A percentile compares a stretch with the other conserved stretches of the same genome.
These are phyloP conservation scores for Vanilla planifolia DNA, from an alignment of 106 monocot species.

Conservation along the genomic window DNA sequence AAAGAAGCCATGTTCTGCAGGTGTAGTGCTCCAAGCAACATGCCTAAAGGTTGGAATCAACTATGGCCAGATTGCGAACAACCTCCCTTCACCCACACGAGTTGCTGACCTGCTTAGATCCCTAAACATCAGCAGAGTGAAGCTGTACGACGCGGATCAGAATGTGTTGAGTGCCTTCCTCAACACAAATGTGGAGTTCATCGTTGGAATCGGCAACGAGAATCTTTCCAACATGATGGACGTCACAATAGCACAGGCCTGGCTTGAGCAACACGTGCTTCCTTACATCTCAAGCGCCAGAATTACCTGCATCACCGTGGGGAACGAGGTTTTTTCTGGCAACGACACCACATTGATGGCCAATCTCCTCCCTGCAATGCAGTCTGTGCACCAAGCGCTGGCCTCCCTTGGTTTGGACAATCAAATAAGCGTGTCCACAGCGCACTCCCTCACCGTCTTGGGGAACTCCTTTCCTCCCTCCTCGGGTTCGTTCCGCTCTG, in stretches of 20 bases:
- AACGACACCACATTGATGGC: conserved; percentile 51
- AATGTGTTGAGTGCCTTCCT: conserved; percentile 64
- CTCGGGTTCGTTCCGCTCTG: conserved; percentile 50
- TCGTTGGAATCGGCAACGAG: conserved; percentile 78
- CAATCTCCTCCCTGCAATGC: conserved; percentile 75
- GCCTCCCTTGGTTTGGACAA: conserved; percentile 51
- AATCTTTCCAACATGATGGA: conserved; percentile 49
- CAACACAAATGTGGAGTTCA: conserved; percentile 68
- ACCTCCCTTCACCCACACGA: conserved; percentile 61
- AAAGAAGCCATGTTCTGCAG: too few species aligned
- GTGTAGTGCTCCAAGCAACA: conserved; percentile 10
- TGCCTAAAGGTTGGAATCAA: conserved; percentile 72
- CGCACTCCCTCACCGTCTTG: conserved; percentile 62
- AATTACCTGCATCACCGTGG: conserved; percentile 82
- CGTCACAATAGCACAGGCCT: conserved; percentile 40
- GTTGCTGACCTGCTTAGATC: conserved; percentile 53
- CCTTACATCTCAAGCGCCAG: conserved; percentile 51
- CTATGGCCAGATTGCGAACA: conserved; percentile 90
- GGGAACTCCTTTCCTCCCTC: conserved; percentile 74
- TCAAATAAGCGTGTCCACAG: conserved; percentile 73
- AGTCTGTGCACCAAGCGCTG: conserved; percentile 60
- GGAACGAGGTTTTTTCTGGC: conserved; percentile 76
- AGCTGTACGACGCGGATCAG: conserved; percentile 89
- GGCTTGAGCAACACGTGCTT: conserved; percentile 61
- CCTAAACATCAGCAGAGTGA: conserved; percentile 64